phyloP scores from a whole-genome alignment of 257 asterid genomes.

The Gentiana dahurica region DNA sequence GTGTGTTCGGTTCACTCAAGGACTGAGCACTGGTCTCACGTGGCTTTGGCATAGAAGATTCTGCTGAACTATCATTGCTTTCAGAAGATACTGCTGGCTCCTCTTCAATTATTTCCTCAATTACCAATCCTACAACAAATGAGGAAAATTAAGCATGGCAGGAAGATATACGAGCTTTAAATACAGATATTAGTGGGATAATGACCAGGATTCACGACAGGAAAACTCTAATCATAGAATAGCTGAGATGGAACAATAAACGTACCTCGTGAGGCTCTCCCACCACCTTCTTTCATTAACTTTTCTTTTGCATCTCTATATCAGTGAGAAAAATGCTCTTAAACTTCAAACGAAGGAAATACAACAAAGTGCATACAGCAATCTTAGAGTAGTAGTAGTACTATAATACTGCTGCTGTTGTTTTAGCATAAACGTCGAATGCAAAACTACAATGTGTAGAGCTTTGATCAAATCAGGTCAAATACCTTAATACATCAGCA shows the following conservation, averaged over 20 bases:
- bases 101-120: constrained; percentile 88
- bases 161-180: not conserved
- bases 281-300: constrained; percentile 44
- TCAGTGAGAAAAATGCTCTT: constrained; percentile 8
- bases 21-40: constrained; percentile 26
- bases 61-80: constrained; percentile 23
- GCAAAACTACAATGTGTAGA: too few species aligned
- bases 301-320: constrained; percentile 67
- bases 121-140: constrained; percentile 46
- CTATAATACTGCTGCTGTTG: too few species aligned
- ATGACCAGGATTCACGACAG: not conserved
- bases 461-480: constrained; percentile 2
- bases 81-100: constrained; percentile 34
- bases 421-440: too few species aligned
- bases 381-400: too few species aligned
- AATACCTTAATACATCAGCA: constrained; percentile 74
- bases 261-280: constrained; percentile 48
- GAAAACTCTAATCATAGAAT: not conserved
- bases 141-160: constrained; percentile 1
- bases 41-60: constrained; percentile 20
- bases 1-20: constrained; percentile 24
- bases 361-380: not conserved
- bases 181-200: not conserved
- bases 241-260: constrained; percentile 3
- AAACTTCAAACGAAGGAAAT: not conserved